A percentile compares a stretch with the other conserved stretches of the same genome.
Conservation (phyloP, 352 stramenopile genomes). For the Halophytophthora batemanensis region DNA sequence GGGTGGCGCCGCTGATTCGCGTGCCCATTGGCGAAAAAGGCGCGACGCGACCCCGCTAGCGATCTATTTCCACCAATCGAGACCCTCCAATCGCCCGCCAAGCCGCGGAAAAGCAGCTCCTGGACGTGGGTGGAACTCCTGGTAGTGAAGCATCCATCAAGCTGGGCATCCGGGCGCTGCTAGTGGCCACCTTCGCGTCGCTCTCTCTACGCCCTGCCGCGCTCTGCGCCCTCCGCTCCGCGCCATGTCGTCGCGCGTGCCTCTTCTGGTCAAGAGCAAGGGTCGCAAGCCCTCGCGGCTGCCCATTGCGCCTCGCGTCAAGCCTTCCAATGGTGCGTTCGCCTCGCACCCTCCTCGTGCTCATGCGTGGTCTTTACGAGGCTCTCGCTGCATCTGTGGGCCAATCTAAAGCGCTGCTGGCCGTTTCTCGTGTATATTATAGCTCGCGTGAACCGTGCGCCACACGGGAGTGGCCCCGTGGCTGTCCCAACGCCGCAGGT, state of each 20-base stretch:
- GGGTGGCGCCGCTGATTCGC: slow-evolving; percentile 6
- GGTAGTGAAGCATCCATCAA: neutral
- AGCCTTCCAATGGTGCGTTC: slow-evolving; percentile 56
- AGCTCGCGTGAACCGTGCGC: too few species aligned
- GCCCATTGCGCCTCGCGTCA: slow-evolving; percentile 61
- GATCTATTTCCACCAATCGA: slow-evolving; percentile 1
- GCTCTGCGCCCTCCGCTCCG: neutral
- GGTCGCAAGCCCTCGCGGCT: slow-evolving; percentile 64
- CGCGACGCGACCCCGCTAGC: too few species aligned
- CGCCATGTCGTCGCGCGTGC: slow-evolving; percentile 65
- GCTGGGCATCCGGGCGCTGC: neutral
- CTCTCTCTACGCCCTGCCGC: neutral
- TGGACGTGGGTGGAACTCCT: neutral
- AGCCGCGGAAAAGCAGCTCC: neutral
- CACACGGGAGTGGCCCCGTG: too few species aligned
- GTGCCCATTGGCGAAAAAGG: too few species aligned
- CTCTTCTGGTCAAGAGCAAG: slow-evolving; percentile 73
- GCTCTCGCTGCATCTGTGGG: too few species aligned
- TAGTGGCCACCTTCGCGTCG: neutral
- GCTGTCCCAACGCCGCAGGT: too few species aligned
- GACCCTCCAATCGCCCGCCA: neutral
- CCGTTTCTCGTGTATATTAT: too few species aligned
- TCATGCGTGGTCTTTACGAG: too few species aligned
- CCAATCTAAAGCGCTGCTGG: too few species aligned
- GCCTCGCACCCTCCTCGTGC: neutral